These are phyloP conservation scores for Alternaria sp. DNA, from an alignment of 2,329 filamentous ascomycete genomes.

Conservation along the genomic window DNA sequence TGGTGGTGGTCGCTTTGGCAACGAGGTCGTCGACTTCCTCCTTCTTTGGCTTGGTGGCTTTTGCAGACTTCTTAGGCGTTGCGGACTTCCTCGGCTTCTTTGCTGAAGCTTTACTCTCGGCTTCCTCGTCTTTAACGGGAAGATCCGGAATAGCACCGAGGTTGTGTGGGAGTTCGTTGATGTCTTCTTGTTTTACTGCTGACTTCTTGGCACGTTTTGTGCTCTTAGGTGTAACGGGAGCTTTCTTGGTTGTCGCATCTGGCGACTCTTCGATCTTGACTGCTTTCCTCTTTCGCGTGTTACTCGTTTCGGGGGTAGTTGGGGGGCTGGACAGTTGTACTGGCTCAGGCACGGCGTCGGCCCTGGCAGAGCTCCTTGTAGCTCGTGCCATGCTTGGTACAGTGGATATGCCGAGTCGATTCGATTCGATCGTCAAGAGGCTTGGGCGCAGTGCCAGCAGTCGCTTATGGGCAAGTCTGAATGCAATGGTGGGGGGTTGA, in stretches of 20 bases:
- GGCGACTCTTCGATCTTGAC: constrained; percentile 30
- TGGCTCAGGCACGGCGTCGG: constrained; percentile 32
- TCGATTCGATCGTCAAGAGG: constrained; percentile 7
- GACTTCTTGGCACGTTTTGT: constrained; percentile 51
- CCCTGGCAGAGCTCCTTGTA: constrained; percentile 41
- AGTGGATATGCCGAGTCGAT: constrained; percentile 1
- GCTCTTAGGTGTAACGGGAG: constrained; percentile 29
- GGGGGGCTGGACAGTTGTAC: constrained; percentile 57
- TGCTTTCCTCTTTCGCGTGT: constrained; percentile 39
- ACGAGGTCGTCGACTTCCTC: constrained; percentile 35
- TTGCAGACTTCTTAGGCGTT: constrained; percentile 31
- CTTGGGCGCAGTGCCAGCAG: constrained; percentile 12
- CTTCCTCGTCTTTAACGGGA: constrained; percentile 16
- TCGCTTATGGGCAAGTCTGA: constrained; percentile 21
- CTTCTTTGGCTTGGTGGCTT: constrained; percentile 27
- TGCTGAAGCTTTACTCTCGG: constrained; percentile 13
- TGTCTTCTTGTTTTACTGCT: constrained; percentile 50
- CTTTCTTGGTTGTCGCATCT: constrained; percentile 10
- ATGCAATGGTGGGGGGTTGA: not conserved
- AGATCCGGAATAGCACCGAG: constrained; percentile 53
- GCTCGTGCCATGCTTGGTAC: constrained; percentile 40
- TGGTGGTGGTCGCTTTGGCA: constrained; percentile 35
- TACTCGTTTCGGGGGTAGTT: constrained; percentile 47
- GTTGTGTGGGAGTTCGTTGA: constrained; percentile 65
- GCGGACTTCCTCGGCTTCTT: constrained; percentile 25